A percentile compares a stretch with the other conserved stretches of the same genome.
phyloP scores from a whole-genome alignment of 1,284 basidiomycete genomes.

The Coniferiporia weirii region DNA sequence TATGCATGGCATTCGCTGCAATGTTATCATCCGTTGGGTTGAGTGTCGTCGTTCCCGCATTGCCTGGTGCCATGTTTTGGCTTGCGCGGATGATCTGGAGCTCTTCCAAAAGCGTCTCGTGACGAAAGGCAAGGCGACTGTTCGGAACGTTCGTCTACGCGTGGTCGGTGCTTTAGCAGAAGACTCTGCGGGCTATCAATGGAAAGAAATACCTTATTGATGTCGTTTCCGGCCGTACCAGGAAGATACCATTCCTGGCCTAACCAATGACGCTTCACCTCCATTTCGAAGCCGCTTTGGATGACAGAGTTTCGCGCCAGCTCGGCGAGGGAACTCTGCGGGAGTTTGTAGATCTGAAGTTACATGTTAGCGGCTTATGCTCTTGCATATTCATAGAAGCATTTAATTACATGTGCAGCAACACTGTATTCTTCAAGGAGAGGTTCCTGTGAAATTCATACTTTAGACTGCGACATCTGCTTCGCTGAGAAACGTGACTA shows the following conservation, averaged over 20 bases:
- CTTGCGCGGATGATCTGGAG: conserved; percentile 55
- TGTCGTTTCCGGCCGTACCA: conserved; percentile 85
- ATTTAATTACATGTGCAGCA: conserved; percentile 80
- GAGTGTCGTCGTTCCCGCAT: neutral
- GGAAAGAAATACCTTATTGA: conserved; percentile 64
- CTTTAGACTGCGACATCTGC: neutral
- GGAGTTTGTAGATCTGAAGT: conserved; percentile 82
- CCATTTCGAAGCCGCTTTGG: conserved; percentile 99
- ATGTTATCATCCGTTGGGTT: conserved; percentile 14
- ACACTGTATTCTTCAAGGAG: conserved; percentile 97
- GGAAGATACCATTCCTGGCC: conserved; percentile 88
- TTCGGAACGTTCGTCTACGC: conserved; percentile 92
- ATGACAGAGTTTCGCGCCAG: conserved; percentile 94
- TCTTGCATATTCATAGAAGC: conserved; percentile 2
- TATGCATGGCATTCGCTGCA: conserved; percentile 17
- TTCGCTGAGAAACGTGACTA: conserved; percentile 12
- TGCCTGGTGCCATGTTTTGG: conserved; percentile 9
- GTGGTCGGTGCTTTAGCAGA: conserved; percentile 9
- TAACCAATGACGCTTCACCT: conserved; percentile 96
- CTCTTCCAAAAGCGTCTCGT: conserved; percentile 86
- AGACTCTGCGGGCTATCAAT: neutral
- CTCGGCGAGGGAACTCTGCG: conserved; percentile 81
- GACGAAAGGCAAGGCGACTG: conserved; percentile 82
- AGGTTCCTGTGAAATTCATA: conserved; percentile 60
- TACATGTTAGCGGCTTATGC: neutral